Evolutionary conservation across 805 yeast genomes (phyloP).

Genomic region (Nakazawaea ambrosiae): DNA sequence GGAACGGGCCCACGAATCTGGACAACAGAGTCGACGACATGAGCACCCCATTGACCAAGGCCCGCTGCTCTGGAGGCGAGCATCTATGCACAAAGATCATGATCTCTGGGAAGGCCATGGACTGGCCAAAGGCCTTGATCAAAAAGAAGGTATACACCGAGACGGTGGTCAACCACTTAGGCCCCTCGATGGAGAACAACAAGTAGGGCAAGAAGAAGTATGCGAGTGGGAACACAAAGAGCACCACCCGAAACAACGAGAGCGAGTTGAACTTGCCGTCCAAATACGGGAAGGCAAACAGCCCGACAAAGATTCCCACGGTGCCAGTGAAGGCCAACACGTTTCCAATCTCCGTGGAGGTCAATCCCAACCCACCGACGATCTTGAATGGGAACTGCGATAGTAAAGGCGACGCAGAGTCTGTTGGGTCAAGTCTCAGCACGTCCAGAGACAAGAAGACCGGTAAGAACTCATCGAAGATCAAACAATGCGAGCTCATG

Average conservation of each 20-base stretch:
- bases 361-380: constrained; percentile 46
- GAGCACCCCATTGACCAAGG: constrained; percentile 52
- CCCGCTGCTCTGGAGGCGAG: constrained; percentile 46
- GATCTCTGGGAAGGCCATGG: constrained; percentile 47
- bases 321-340: constrained; percentile 47
- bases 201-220: constrained; percentile 43
- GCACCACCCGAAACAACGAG: constrained; percentile 32
- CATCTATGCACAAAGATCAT: constrained; percentile 47
- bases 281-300: constrained; percentile 43
- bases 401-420: constrained; percentile 1
- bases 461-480: constrained; percentile 49
- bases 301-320: constrained; percentile 41
- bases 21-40: constrained; percentile 48
- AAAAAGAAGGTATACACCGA: constrained; percentile 24
- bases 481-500: constrained; percentile 39
- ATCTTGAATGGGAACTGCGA: constrained; percentile 38
- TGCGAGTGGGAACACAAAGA: constrained; percentile 35
- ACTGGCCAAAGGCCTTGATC: constrained; percentile 23
- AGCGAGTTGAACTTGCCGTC: constrained; percentile 42
- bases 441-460: constrained; percentile 28
- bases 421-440: constrained; percentile 1
- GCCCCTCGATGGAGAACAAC: constrained; percentile 28
- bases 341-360: constrained; percentile 39
- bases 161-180: background rate
- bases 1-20: constrained; percentile 48